phyloP scores from a whole-genome alignment of 306 rosid species.

The Lathyrus sativus region DNA sequence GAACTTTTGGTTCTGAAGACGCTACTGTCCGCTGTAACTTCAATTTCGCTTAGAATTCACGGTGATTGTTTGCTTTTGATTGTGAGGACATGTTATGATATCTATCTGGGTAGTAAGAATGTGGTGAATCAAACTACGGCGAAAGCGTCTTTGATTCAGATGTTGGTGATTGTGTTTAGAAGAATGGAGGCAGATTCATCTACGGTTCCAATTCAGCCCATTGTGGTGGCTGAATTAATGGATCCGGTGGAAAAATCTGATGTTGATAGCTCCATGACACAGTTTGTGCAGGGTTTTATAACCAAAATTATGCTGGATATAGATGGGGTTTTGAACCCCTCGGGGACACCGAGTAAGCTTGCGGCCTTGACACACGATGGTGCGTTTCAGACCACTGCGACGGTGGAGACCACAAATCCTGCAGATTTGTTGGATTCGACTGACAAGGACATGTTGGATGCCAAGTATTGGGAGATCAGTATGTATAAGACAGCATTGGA shows the following conservation, averaged over 20 bases:
- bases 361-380: conserved; percentile 74
- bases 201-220: conserved; percentile 92
- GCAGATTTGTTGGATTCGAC: conserved; percentile 96
- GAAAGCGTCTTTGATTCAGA: conserved; percentile 92
- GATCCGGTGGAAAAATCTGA: conserved; percentile 86
- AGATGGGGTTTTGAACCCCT: conserved; percentile 85
- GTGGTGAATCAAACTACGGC: conserved; percentile 97
- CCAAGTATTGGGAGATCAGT: conserved; percentile 99
- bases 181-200: conserved; percentile 99
- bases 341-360: conserved; percentile 51
- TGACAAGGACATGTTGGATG: conserved; percentile 98
- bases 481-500: conserved; percentile 99
- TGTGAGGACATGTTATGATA: conserved; percentile 91
- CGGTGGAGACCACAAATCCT: conserved; percentile 85
- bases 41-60: conserved; percentile 86
- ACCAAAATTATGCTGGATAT: conserved; percentile 90
- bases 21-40: conserved; percentile 90
- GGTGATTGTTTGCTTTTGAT: conserved; percentile 91
- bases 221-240: conserved; percentile 97
- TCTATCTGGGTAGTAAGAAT: conserved; percentile 82
- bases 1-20: conserved; percentile 88
- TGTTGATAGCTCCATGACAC: conserved; percentile 72
- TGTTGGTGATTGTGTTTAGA: conserved; percentile 93
- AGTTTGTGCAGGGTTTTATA: conserved; percentile 95
- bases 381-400: conserved; percentile 85